Percentiles rank a stretch among this genome's conserved stretches.
These are phyloP conservation scores for Neurospora cerealis DNA, from an alignment of 495 filamentous ascomycete species.

Conservation along the genomic window DNA sequence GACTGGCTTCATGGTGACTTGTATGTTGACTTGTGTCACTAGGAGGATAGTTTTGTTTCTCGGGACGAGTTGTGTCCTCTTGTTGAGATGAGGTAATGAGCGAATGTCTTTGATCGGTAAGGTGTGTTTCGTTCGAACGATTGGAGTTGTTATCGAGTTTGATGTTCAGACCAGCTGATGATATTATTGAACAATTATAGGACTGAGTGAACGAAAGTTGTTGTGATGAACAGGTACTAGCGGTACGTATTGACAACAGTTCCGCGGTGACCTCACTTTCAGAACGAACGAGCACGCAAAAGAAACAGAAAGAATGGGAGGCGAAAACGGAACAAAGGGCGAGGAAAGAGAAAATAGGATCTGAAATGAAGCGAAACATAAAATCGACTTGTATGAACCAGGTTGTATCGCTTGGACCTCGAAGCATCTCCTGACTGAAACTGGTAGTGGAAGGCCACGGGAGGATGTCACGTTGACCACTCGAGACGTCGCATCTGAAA, in stretches of 20 bases:
- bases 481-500: background rate
- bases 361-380: background rate
- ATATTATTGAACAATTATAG: background rate
- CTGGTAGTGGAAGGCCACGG: background rate
- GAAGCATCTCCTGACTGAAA: background rate
- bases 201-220: background rate
- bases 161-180: background rate
- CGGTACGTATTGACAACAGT: background rate
- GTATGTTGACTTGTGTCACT: conserved; percentile 13
- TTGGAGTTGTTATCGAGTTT: background rate
- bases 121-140: background rate
- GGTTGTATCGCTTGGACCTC: background rate
- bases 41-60: background rate
- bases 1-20: conserved; percentile 27
- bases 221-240: background rate
- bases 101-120: background rate
- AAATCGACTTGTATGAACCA: background rate
- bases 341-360: background rate
- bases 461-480: background rate
- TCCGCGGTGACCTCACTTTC: background rate
- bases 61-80: background rate
- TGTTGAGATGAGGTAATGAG: background rate
- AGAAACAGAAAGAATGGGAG: background rate
- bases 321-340: background rate
- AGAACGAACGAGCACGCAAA: background rate